Base-by-base conservation (phyloP, 768 basidiomycete species). In the Serendipita vermifera region DNA sequence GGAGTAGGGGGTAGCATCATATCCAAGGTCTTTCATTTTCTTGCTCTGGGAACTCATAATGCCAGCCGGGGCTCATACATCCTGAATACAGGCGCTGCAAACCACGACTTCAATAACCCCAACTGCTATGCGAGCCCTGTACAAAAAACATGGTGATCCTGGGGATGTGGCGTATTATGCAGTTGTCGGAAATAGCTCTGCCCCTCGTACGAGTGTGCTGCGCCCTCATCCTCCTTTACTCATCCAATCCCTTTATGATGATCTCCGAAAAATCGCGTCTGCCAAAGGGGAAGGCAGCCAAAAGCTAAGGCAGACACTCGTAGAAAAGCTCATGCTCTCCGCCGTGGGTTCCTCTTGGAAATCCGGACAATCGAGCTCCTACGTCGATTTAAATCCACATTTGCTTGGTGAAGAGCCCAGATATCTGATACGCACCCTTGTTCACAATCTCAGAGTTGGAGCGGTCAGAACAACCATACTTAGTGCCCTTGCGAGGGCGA, bases 81-180 rank as follows among this genome's bases (percentile, higher is more conserved):
- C 9, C 24, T 15, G 4, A 6, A 5, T 53, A 24, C 32, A 57
- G 62, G 57, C 0, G 58, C 60, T 3, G 46, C 58, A 20, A 57
- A 62, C 39, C 55, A 59, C n/a, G 14, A 33, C 3, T 55, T 20
- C 46, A 27, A 51, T 51, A 22, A 75, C 77, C 3, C 62, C 74
- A 17, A 66, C 73, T 5, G 75, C 82, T 11, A 74, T 84, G 41
- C 81, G 72, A 67, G 76, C 72, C 56, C 67, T 90, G 13, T 87
- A 87, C 66, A 83, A 81, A 59, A 70, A 76, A 39, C 79, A 73
- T 32, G 92, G 92, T 3, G 92, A 96, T 68, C 77, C 80, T 24
- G 92, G 92, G 0, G 88, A 92, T 64, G 87, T 92, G 5, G 92
- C 92, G 1, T 90, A 81, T 62, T 78, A 80, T 57, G 88, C 90